Percentiles rank a stretch among this genome's conserved stretches.
phyloP scores from a whole-genome alignment of 2,329 filamentous ascomycete genomes.

The Neofusicoccum parvum region DNA sequence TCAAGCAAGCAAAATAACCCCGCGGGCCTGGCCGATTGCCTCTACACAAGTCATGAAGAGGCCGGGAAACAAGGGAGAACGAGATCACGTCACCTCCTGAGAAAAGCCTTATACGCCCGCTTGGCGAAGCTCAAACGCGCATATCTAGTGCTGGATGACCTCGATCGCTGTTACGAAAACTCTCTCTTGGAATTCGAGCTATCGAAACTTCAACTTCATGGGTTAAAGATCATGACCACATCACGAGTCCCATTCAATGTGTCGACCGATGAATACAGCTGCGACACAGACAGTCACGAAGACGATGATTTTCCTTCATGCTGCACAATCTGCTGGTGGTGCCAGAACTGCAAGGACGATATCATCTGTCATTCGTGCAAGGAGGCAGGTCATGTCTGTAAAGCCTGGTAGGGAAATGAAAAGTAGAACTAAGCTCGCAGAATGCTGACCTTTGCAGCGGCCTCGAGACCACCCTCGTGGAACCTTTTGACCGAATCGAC shows the following conservation, averaged over 20 bases:
- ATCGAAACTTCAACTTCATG: background rate
- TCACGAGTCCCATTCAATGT: background rate
- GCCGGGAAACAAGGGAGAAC: background rate
- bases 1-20: background rate
- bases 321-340: background rate
- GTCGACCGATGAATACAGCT: background rate
- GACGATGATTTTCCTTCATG: background rate
- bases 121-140: background rate
- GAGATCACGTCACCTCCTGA: background rate
- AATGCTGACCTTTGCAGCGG: background rate
- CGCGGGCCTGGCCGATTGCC: background rate
- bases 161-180: constrained; percentile 3
- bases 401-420: background rate
- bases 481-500: background rate
- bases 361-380: background rate
- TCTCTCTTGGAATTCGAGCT: background rate
- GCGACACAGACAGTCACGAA: background rate
- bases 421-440: background rate
- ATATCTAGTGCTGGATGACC: constrained; percentile 7
- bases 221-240: background rate
- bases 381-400: background rate
- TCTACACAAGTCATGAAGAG: background rate
- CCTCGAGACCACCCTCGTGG: background rate
- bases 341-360: background rate
- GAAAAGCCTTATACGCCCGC: background rate